A percentile compares a stretch with the other conserved stretches of the same genome.
phyloP scores from a whole-genome alignment of 2,329 filamentous ascomycete genomes.

The Ascochyta fabae region DNA sequence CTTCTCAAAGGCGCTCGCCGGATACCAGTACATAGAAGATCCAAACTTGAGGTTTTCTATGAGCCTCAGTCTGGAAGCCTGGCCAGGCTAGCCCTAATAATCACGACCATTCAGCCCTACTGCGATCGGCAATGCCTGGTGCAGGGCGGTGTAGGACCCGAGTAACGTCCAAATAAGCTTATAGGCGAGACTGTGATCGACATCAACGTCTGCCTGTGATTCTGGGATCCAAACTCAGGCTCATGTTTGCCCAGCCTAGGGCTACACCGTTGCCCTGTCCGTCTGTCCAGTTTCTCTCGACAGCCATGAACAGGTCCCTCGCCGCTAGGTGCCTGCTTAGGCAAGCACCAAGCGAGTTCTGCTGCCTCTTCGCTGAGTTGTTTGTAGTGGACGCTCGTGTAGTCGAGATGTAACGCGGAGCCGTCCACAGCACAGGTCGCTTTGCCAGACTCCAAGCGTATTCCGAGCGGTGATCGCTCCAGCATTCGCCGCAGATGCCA shows the following conservation, averaged over 20 bases:
- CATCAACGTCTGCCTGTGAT: conserved; percentile 10
- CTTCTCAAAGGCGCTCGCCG: neutral
- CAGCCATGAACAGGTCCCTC: conserved; percentile 51
- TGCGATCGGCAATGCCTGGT: neutral
- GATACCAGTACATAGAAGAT: no score
- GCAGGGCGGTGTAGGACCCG: neutral
- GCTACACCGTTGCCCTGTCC: conserved; percentile 22
- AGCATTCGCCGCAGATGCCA: conserved; percentile 56
- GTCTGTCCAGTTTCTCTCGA: conserved; percentile 47
- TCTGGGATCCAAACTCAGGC: conserved; percentile 10
- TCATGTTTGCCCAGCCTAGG: conserved; percentile 15
- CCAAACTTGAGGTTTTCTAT: neutral
- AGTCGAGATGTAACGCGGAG: conserved; percentile 27
- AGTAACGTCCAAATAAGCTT: neutral
- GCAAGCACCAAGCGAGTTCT: conserved; percentile 37
- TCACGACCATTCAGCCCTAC: conserved; percentile 1
- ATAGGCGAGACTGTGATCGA: neutral
- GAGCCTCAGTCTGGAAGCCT: neutral
- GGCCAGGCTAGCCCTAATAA: neutral
- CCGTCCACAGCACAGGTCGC: conserved; percentile 53
- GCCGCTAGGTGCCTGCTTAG: conserved; percentile 40
- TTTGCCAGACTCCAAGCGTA: conserved; percentile 56
- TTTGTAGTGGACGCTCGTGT: conserved; percentile 25
- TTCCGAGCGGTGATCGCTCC: conserved; percentile 46
- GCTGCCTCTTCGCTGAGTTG: conserved; percentile 27